Conservation (phyloP, 257 asterid genomes). For the Leptodermis oblonga region DNA sequence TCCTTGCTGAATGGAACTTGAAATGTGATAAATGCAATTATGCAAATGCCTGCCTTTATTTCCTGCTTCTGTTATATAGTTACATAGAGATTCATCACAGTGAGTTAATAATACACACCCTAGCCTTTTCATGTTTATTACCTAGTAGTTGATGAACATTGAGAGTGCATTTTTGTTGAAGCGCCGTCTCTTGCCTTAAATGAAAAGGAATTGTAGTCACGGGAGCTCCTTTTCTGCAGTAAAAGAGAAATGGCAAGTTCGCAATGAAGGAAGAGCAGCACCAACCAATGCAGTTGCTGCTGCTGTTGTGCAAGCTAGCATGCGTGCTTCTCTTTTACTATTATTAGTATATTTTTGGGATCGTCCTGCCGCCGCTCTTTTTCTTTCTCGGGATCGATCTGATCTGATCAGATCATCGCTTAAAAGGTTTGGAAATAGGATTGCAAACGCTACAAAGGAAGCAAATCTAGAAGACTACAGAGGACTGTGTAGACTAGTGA, state of each 20-base stretch:
- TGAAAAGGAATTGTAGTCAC: constrained; percentile 29
- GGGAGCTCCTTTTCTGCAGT: neutral
- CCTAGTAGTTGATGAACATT: neutral
- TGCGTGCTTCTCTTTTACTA: neutral
- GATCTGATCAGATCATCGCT: neutral
- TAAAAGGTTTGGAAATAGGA: neutral
- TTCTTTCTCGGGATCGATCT: neutral
- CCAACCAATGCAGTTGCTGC: neutral
- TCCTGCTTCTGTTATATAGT: neutral
- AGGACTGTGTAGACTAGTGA: neutral
- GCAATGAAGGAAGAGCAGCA: neutral
- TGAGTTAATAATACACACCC: too few relatives aligned
- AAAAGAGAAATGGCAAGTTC: neutral
- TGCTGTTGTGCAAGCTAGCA: too few relatives aligned
- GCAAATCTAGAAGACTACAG: neutral
- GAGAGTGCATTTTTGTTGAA: neutral
- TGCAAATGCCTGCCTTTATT: too few relatives aligned
- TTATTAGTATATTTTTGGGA: neutral
- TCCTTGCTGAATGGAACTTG: too few relatives aligned
- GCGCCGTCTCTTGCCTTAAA: neutral
- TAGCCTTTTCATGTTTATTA: neutral
- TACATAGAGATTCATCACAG: too few relatives aligned
- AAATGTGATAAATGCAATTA: too few relatives aligned
- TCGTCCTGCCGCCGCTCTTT: neutral
- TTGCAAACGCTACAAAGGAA: neutral